Conservation (phyloP, 352 stramenopile genomes). For the Elongisporangium anandrum region DNA sequence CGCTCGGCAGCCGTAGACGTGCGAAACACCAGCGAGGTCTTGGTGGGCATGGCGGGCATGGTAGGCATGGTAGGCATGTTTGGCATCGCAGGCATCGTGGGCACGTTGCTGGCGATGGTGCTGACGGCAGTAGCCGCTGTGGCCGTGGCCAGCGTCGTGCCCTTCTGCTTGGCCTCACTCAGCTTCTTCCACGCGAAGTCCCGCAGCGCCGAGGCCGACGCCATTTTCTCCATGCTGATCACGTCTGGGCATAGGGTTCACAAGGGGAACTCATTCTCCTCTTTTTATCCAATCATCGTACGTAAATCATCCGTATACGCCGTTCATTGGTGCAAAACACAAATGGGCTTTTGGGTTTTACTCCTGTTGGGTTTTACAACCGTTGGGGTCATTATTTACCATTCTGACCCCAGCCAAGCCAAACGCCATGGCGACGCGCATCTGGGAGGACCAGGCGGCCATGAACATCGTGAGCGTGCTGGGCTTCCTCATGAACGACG, state of each 20-base stretch:
- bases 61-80: conserved; percentile 15
- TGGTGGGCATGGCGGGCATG: conserved; percentile 19
- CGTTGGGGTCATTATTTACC: background rate
- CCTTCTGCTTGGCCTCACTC: conserved; percentile 56
- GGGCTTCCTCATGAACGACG: conserved; percentile 79
- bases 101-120: conserved; percentile 48
- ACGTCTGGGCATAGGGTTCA: background rate
- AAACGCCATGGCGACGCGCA: conserved; percentile 49
- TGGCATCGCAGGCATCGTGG: conserved; percentile 24
- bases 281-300: background rate
- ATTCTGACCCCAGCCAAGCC: background rate
- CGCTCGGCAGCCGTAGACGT: conserved; percentile 20
- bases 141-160: conserved; percentile 49
- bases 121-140: conserved; percentile 36
- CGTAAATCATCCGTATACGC: background rate
- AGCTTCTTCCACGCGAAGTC: conserved; percentile 79
- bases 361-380: conserved; percentile 8
- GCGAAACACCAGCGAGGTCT: conserved; percentile 28
- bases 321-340: background rate
- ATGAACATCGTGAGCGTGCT: conserved; percentile 83
- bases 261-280: background rate
- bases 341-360: conserved; percentile 5
- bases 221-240: conserved; percentile 56
- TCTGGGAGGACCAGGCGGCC: conserved; percentile 71
- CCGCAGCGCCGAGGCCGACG: conserved; percentile 58